A percentile compares a stretch with the other conserved stretches of the same genome.
Evolutionary conservation across 768 basidiomycete species (phyloP).

Genomic region (Macrolepiota fuliginosa): DNA sequence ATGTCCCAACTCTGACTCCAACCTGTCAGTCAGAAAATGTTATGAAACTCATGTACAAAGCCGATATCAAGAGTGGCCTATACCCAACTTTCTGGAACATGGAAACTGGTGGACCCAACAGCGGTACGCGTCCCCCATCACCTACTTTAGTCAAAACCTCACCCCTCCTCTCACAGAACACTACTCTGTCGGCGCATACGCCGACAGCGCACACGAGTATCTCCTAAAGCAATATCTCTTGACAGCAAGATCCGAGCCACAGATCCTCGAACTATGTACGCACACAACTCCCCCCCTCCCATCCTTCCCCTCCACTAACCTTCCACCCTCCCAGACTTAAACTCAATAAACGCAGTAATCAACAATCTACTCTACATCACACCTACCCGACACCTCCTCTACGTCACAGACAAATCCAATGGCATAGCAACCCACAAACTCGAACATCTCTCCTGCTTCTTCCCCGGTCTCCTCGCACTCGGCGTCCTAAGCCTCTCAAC

Average conservation of each 20-base stretch:
- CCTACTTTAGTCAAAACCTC: background rate
- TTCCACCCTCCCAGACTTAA: constrained; percentile 36
- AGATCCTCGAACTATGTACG: constrained; percentile 53
- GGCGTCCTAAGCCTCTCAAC: constrained; percentile 48
- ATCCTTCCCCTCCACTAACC: background rate
- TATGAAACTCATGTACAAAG: constrained; percentile 49
- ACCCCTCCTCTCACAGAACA: constrained; percentile 26
- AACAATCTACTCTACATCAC: constrained; percentile 57
- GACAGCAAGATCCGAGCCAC: constrained; percentile 38
- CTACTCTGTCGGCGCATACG: constrained; percentile 52
- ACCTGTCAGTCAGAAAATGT: constrained; percentile 39
- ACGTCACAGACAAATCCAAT: constrained; percentile 49
- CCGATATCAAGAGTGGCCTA: constrained; percentile 43
- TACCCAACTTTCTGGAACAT: constrained; percentile 55
- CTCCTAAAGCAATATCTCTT: constrained; percentile 64
- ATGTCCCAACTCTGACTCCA: constrained; percentile 19
- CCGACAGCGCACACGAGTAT: constrained; percentile 70
- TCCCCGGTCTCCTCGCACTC: constrained; percentile 62
- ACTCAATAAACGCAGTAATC: constrained; percentile 50
- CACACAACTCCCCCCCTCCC: constrained; percentile 1
- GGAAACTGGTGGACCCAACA: constrained; percentile 38
- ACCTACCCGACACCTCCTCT: constrained; percentile 56
- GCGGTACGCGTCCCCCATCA: constrained; percentile 28
- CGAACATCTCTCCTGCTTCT: constrained; percentile 72
- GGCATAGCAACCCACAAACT: constrained; percentile 40